phyloP scores from a whole-genome alignment of 1,284 basidiomycete species.

The Sparassis latifolia region DNA sequence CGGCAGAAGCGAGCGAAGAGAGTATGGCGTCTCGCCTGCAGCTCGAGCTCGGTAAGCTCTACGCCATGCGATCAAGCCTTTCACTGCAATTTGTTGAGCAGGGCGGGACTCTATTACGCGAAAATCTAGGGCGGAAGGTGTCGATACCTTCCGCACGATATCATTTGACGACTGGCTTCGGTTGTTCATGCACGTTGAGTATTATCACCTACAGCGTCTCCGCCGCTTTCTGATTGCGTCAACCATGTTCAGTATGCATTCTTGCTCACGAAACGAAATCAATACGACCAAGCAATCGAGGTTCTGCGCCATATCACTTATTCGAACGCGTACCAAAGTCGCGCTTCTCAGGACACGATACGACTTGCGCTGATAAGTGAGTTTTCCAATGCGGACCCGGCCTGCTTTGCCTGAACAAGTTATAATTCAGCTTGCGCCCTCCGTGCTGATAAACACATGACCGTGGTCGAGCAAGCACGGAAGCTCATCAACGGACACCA shows the following conservation, averaged over 20 bases:
- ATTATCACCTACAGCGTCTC: background rate
- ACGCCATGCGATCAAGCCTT: background rate
- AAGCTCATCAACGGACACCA: conserved; percentile 66
- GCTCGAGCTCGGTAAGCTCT: conserved; percentile 56
- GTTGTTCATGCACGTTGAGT: conserved; percentile 74
- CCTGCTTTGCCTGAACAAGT: background rate
- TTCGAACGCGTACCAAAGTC: conserved; percentile 72
- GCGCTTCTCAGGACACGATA: conserved; percentile 61
- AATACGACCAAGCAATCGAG: conserved; percentile 70
- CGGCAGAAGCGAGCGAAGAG: conserved; percentile 61
- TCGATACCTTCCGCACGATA: conserved; percentile 76
- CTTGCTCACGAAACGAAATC: conserved; percentile 60
- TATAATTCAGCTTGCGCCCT: conserved; percentile 60
- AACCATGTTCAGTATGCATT: conserved; percentile 68
- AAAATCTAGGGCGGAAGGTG: conserved; percentile 27
- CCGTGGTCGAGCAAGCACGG: conserved; percentile 67
- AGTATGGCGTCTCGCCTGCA: conserved; percentile 72
- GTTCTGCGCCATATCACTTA: conserved; percentile 73
- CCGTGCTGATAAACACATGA: conserved; percentile 44
- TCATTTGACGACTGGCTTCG: conserved; percentile 82
- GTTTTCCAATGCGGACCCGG: conserved; percentile 17
- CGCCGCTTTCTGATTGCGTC: background rate
- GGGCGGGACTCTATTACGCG: conserved; percentile 27
- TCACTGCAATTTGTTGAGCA: conserved; percentile 1
- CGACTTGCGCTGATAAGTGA: conserved; percentile 68